Conservation (phyloP, 495 filamentous ascomycete species). For the Hypoxylon fuscum region DNA sequence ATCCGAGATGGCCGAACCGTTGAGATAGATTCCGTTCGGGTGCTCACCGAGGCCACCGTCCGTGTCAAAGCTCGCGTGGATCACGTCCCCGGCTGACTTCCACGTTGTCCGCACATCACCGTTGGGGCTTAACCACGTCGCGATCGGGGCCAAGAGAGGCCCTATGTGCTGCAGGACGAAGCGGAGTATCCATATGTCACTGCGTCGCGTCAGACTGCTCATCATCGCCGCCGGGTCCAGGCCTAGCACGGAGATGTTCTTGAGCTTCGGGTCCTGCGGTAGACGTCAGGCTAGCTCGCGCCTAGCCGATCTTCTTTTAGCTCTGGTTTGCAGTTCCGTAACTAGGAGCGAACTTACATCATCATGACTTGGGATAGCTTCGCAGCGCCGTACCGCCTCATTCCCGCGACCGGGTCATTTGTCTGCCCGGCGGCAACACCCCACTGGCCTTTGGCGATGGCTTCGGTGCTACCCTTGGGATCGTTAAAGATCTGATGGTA, state of each 20-base stretch:
- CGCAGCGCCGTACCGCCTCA: constrained; percentile 51
- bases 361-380: constrained; percentile 53
- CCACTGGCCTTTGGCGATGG: constrained; percentile 50
- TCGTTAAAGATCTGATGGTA: constrained; percentile 44
- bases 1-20: constrained; percentile 36
- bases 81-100: constrained; percentile 54
- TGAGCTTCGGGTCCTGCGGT: constrained; percentile 41
- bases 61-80: constrained; percentile 48
- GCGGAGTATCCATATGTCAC: constrained; percentile 25
- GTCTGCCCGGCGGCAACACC: constrained; percentile 37
- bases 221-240: constrained; percentile 51
- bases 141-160: constrained; percentile 23
- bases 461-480: constrained; percentile 36
- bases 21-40: constrained; percentile 47
- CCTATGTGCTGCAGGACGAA: constrained; percentile 18
- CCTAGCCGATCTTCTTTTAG: constrained; percentile 26
- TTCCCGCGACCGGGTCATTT: constrained; percentile 28
- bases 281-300: constrained; percentile 49
- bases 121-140: constrained; percentile 38
- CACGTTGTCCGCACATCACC: constrained; percentile 50
- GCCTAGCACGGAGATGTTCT: constrained; percentile 42
- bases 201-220: constrained; percentile 41
- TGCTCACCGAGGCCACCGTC: constrained; percentile 37
- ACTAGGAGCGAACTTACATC: constrained; percentile 43
- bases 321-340: too few species aligned